Percentiles rank a stretch among this genome's conserved stretches.
Evolutionary conservation across 2,329 filamentous ascomycete species (phyloP).

Genomic region (Coniosporium tulheliwenetii): DNA sequence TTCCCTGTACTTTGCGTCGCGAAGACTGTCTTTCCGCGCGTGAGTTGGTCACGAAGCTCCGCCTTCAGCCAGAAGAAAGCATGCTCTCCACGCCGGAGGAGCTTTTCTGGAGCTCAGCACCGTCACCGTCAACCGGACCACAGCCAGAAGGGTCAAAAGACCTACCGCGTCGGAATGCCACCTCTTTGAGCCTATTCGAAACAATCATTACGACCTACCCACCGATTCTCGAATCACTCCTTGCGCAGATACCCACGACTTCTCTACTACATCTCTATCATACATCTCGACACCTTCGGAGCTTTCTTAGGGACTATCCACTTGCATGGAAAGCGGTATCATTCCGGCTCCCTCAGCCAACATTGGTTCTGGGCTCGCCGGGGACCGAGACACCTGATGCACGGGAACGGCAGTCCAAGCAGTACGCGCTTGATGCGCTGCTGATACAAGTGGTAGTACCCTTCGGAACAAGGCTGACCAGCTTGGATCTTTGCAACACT

Average conservation of each 20-base stretch:
- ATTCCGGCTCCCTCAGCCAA: constrained; percentile 34
- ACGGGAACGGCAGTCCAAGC: constrained; percentile 34
- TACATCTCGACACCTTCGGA: constrained; percentile 37
- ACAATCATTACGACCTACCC: constrained; percentile 38
- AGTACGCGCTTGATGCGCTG: constrained; percentile 42
- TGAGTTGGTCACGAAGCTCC: constrained; percentile 11
- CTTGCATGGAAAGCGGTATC: constrained; percentile 45
- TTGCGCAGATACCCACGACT: constrained; percentile 40
- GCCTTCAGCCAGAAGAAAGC: constrained; percentile 10
- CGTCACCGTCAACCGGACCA: no score
- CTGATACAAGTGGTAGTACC: constrained; percentile 40
- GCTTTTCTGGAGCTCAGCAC: not conserved
- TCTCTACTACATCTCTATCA: constrained; percentile 43
- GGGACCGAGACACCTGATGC: constrained; percentile 23
- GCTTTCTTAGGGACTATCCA: constrained; percentile 39
- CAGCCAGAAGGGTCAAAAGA: not conserved
- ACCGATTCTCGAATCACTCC: constrained; percentile 42
- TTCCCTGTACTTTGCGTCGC: constrained; percentile 12
- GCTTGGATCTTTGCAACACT: constrained; percentile 44
- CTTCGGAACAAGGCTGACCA: constrained; percentile 39
- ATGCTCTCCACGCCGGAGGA: constrained; percentile 5
- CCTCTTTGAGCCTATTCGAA: constrained; percentile 26
- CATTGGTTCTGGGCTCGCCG: constrained; percentile 17
- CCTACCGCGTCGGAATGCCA: not conserved
- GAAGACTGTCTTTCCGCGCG: constrained; percentile 12